Percentiles rank a stretch among this genome's conserved stretches.
Conservation (phyloP, 2,329 filamentous ascomycete species). For the Diplodia scrobiculata region DNA sequence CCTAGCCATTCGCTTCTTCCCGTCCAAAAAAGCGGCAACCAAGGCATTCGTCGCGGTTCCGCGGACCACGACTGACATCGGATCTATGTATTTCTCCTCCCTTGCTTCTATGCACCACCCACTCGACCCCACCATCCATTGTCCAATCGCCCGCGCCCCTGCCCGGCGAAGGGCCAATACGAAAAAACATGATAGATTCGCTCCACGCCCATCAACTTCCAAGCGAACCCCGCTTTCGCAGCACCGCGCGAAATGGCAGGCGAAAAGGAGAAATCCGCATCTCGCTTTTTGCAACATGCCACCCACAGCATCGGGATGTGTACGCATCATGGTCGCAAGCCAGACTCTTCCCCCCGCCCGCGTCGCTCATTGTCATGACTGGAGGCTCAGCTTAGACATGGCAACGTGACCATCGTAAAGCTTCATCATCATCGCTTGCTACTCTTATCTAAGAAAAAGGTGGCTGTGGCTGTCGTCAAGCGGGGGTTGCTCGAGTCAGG, state of each 20-base stretch:
- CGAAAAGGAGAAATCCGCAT: no score
- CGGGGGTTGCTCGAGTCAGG: background rate
- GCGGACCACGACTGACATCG: background rate
- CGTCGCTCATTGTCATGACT: no score
- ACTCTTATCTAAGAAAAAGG: background rate
- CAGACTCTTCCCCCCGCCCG: no score
- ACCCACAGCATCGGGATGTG: no score
- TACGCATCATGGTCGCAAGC: no score
- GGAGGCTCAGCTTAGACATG: no score
- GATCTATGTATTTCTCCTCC: background rate
- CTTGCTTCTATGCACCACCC: background rate
- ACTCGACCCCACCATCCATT: background rate
- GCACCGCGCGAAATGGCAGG: no score
- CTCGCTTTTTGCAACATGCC: no score
- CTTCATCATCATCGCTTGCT: background rate
- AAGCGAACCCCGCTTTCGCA: no score
- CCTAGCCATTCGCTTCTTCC: no score
- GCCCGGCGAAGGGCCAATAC: background rate
- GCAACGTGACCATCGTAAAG: no score
- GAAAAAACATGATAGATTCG: background rate
- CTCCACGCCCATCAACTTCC: no score
- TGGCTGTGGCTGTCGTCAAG: background rate
- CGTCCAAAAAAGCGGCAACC: background rate
- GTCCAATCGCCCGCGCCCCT: background rate
- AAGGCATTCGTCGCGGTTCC: background rate